These are phyloP conservation scores for Colletotrichum truncatum DNA, from an alignment of 2,329 filamentous ascomycete species.

Conservation along the genomic window DNA sequence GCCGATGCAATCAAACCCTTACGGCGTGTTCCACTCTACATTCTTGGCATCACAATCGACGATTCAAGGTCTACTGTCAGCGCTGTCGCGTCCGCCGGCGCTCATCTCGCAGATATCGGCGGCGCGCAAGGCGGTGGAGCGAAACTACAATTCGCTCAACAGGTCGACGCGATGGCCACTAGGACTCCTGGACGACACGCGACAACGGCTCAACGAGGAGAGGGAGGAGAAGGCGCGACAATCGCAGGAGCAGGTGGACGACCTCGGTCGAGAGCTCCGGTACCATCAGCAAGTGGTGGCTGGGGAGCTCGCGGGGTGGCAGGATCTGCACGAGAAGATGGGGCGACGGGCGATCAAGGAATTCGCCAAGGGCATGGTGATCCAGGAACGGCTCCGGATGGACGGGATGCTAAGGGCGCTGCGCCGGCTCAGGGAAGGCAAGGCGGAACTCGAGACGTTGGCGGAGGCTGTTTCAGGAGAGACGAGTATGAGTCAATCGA, in stretches of 20 bases:
- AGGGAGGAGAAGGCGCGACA: conserved; percentile 82
- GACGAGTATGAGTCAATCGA: conserved; percentile 29
- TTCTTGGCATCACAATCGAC: conserved; percentile 86
- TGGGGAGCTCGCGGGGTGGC: conserved; percentile 91
- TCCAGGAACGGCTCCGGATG: conserved; percentile 81
- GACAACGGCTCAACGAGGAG: conserved; percentile 83
- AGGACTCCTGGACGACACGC: conserved; percentile 85
- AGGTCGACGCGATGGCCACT: conserved; percentile 84
- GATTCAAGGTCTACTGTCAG: conserved; percentile 80
- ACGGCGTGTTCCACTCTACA: conserved; percentile 76
- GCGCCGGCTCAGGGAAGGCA: conserved; percentile 61
- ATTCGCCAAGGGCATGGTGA: conserved; percentile 80
- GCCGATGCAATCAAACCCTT: conserved; percentile 77
- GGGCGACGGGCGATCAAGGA: conserved; percentile 79
- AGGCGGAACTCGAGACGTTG: conserved; percentile 23
- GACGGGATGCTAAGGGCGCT: conserved; percentile 84
- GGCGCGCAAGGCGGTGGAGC: conserved; percentile 78
- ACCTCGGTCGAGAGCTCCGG: conserved; percentile 81
- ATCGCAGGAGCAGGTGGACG: conserved; percentile 74
- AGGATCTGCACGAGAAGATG: conserved; percentile 84
- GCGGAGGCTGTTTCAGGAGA: conserved; percentile 21
- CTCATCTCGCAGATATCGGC: conserved; percentile 81
- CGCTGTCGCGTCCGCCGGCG: conserved; percentile 80
- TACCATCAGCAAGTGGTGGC: conserved; percentile 96
- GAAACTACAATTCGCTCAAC: conserved; percentile 78